phyloP scores from a whole-genome alignment of 179 eudicot genomes.

The Silene coronaria region DNA sequence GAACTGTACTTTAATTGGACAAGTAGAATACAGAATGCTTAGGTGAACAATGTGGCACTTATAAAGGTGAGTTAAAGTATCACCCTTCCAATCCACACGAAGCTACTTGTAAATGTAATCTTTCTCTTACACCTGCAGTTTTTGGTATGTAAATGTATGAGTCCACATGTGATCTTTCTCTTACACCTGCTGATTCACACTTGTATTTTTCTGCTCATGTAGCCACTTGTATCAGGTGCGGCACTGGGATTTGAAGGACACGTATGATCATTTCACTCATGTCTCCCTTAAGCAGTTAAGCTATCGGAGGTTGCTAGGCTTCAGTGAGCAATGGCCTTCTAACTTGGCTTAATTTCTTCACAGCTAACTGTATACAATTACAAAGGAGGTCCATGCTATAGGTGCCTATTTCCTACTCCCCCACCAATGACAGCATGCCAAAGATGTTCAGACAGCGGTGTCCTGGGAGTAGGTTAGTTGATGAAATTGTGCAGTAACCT shows the following conservation, averaged over 20 bases:
- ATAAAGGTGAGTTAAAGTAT: no score
- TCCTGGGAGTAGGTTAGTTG: constrained; percentile 55
- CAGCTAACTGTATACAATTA: constrained; percentile 96
- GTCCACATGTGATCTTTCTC: no score
- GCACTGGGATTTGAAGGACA: constrained; percentile 95
- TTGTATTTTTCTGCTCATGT: constrained; percentile 24
- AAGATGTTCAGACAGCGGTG: constrained; percentile 97
- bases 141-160: no score
- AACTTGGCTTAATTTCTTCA: constrained; percentile 10
- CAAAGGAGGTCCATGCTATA: constrained; percentile 95
- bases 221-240: constrained; percentile 99
- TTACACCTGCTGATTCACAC: not conserved
- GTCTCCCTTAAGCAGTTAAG: not conserved
- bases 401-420: constrained; percentile 89
- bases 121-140: no score
- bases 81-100: no score
- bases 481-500: no score
- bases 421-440: constrained; percentile 91
- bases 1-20: no score
- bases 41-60: no score
- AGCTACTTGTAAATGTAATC: no score
- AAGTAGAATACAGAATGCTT: no score
- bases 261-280: constrained; percentile 35
- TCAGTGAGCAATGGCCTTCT: constrained; percentile 6
- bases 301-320: not conserved